Conservation (phyloP, 2,329 filamentous ascomycete genomes). For the Pseudogymnoascus sp. region DNA sequence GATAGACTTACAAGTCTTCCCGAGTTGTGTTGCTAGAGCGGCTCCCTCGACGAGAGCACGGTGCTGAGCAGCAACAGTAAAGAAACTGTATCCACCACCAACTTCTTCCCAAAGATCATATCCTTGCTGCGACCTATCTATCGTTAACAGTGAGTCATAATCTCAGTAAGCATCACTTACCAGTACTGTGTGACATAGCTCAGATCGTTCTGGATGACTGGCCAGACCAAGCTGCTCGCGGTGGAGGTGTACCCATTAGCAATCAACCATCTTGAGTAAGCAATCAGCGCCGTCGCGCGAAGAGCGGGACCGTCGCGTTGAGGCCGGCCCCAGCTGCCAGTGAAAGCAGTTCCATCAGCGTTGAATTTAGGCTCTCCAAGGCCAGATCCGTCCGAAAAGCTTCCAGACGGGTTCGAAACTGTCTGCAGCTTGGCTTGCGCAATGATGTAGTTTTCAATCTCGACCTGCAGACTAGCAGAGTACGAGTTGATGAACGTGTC, state of each 20-base stretch:
- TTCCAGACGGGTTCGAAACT: slow-evolving; percentile 49
- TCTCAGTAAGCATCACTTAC: slow-evolving; percentile 30
- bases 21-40: slow-evolving; percentile 45
- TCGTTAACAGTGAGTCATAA: too few relatives aligned
- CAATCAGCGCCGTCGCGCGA: slow-evolving; percentile 64
- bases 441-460: slow-evolving; percentile 60
- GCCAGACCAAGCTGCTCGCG: slow-evolving; percentile 55
- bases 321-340: slow-evolving; percentile 65
- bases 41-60: slow-evolving; percentile 63
- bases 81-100: slow-evolving; percentile 63
- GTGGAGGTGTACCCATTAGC: slow-evolving; percentile 46
- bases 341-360: slow-evolving; percentile 56
- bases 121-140: slow-evolving; percentile 33
- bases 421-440: slow-evolving; percentile 54
- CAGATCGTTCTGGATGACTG: slow-evolving; percentile 68
- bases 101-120: slow-evolving; percentile 86
- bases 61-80: slow-evolving; percentile 64
- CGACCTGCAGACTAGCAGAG: neutral
- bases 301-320: slow-evolving; percentile 75
- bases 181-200: slow-evolving; percentile 69
- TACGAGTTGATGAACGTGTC: slow-evolving; percentile 49
- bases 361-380: slow-evolving; percentile 70
- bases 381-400: slow-evolving; percentile 35
- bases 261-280: slow-evolving; percentile 66
- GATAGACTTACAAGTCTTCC: too few relatives aligned